Percentiles rank a stretch among this genome's conserved stretches.
phyloP scores from a whole-genome alignment of 2,329 filamentous ascomycete genomes.

The Malbranchea cinnamomea region DNA sequence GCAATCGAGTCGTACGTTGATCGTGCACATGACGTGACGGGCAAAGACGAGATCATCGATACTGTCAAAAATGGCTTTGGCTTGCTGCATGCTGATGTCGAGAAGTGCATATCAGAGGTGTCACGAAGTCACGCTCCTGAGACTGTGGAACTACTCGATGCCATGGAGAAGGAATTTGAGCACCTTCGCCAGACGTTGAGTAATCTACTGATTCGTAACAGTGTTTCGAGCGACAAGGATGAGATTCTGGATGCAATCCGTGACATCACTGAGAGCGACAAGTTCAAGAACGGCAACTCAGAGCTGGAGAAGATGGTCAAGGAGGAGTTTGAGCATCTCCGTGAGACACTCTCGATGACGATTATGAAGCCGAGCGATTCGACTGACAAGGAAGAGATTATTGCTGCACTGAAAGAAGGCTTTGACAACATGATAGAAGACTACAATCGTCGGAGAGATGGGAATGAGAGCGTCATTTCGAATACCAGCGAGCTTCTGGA shows the following conservation, averaged over 20 bases:
- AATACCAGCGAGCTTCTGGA: constrained; percentile 45
- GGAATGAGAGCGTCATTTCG: constrained; percentile 36
- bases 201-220: constrained; percentile 47
- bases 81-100: constrained; percentile 44
- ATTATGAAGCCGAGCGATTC: constrained; percentile 32
- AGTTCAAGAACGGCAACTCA: constrained; percentile 28
- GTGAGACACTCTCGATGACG: constrained; percentile 40
- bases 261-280: constrained; percentile 27
- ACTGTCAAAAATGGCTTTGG: constrained; percentile 40
- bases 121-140: constrained; percentile 33
- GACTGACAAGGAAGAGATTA: constrained; percentile 49
- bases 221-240: constrained; percentile 41
- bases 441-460: constrained; percentile 38
- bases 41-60: constrained; percentile 64
- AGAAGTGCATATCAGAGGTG: constrained; percentile 34
- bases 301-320: constrained; percentile 37
- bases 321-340: constrained; percentile 46
- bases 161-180: constrained; percentile 69
- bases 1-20: constrained; percentile 76
- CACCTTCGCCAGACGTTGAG: constrained; percentile 66
- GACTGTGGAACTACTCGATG: constrained; percentile 53
- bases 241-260: constrained; percentile 48
- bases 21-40: constrained; percentile 50
- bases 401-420: constrained; percentile 35
- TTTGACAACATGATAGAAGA: constrained; percentile 34